phyloP scores from a whole-genome alignment of 2,329 filamentous ascomycete genomes.

The Phialophora verrucosa region DNA sequence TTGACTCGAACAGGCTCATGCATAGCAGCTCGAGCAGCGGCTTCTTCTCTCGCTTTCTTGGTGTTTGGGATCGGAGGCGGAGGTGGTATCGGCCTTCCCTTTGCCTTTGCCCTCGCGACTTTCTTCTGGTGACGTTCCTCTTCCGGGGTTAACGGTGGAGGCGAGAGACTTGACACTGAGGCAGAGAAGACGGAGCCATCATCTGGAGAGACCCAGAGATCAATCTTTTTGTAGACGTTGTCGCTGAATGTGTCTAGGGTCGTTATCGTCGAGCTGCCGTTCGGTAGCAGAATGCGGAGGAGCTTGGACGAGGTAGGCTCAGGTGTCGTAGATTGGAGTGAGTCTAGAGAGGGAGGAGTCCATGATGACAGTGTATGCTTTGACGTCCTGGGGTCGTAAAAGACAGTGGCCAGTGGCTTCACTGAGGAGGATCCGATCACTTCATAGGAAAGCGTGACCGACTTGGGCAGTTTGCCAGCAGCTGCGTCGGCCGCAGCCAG shows the following conservation, averaged over 20 bases:
- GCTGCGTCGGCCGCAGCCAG: constrained; percentile 23
- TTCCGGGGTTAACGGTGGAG: constrained; percentile 32
- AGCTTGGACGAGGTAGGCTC: constrained; percentile 59
- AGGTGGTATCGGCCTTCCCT: constrained; percentile 36
- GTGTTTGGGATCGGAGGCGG: constrained; percentile 34
- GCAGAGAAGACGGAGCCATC: constrained; percentile 51
- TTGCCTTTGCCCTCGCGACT: constrained; percentile 35
- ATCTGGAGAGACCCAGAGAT: constrained; percentile 48
- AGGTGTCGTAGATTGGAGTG: constrained; percentile 34
- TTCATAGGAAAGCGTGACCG: constrained; percentile 39
- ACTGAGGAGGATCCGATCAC: constrained; percentile 34
- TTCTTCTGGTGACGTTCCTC: constrained; percentile 37
- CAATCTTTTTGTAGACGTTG: constrained; percentile 44
- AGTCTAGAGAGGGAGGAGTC: constrained; percentile 43
- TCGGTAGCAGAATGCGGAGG: constrained; percentile 49
- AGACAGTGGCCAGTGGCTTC: constrained; percentile 47
- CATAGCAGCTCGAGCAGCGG: constrained; percentile 26
- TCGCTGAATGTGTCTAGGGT: constrained; percentile 45
- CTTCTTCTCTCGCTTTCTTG: constrained; percentile 37
- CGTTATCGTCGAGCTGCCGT: constrained; percentile 48
- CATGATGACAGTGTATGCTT: constrained; percentile 48
- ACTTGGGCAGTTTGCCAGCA: constrained; percentile 32
- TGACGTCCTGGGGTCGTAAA: constrained; percentile 49
- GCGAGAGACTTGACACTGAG: constrained; percentile 37
- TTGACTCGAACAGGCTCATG: constrained; percentile 42